A percentile compares a stretch with the other conserved stretches of the same genome.
Conservation (phyloP, 2,329 filamentous ascomycete genomes). For the Colletotrichum sp. region DNA sequence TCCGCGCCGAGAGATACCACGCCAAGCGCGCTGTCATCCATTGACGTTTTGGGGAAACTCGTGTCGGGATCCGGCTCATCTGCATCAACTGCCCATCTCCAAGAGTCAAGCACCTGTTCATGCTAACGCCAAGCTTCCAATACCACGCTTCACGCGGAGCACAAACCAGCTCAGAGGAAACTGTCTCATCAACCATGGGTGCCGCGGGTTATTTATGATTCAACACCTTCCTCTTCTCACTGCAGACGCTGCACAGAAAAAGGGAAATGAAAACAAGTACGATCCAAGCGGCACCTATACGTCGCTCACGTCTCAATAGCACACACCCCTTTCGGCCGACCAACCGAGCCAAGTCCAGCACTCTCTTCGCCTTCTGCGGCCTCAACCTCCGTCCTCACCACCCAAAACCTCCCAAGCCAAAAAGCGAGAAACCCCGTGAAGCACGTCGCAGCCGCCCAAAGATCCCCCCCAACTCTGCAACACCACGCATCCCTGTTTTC, state of each 20-base stretch:
- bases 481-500: not conserved
- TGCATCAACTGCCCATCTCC: not conserved
- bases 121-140: not conserved
- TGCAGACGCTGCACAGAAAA: not conserved
- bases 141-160: not conserved
- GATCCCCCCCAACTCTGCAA: slow-evolving; percentile 3
- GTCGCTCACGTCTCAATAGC: slow-evolving; percentile 9
- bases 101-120: not conserved
- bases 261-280: not conserved
- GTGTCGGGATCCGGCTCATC: not conserved
- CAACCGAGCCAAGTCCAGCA: not conserved
- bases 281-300: not conserved
- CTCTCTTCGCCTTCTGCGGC: not conserved
- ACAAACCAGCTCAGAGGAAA: not conserved
- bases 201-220: not conserved
- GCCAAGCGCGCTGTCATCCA: not conserved
- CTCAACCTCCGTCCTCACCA: not conserved
- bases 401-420: not conserved
- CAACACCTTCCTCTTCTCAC: no score
- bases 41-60: not conserved
- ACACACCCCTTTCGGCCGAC: not conserved
- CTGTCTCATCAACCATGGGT: not conserved
- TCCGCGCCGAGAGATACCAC: not conserved
- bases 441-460: not conserved
- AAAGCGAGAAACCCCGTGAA: not conserved